Evolutionary conservation across 2,329 filamentous ascomycete genomes (phyloP), one percentile per base, ranked within the genome.

Genomic region (Aureobasidium namibiae): DNA sequence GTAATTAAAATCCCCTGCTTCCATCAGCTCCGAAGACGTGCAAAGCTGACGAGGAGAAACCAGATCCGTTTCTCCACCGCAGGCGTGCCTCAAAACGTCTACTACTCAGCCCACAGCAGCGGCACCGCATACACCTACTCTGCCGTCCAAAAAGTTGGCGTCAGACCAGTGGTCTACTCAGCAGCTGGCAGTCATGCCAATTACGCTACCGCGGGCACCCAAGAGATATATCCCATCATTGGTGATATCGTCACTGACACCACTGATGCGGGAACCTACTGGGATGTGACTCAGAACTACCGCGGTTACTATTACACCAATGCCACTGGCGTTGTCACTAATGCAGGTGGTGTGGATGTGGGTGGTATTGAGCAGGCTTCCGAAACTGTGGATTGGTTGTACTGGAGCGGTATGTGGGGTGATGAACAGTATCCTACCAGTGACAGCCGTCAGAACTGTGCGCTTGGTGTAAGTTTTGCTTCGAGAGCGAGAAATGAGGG

Each of bases 281-380:
- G 56, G 56, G 56, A 58, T 23, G 44, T 58, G 1, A 9, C 56
- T 5, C 56, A 49, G 18, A 58, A 58, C 34, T 58, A 48, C 44
- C 56, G 56, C 24, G 44, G 56, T 14, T 58, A 48, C 10, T 33
- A 45, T 8, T 58, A 48, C 24, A 34, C 49, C 8, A 14, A 14
- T 21, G 14, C 42, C 1, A 58, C 18, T 44, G 33, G 33, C 21
- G 29, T 23, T 9, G 45, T 58, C 7, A 58, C 56, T 23, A 49
- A 36, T 41, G 56, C 56, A 14, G 56, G 56, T 10, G 56, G 56
- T 10, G 44, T n/a, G 7, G 44, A 33, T 42, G 3, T 45, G 3
- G 56, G 56, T 3, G 56, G 44, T 9, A 49, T 44, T 8, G 56
- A 58, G 24, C 42, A 58, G 16, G 33, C 34, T 2, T 5, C 42